Evolutionary conservation across 441 rosid genomes (phyloP), one percentile per base, ranked within the genome.

Genomic region (Isatis lusitanica): DNA sequence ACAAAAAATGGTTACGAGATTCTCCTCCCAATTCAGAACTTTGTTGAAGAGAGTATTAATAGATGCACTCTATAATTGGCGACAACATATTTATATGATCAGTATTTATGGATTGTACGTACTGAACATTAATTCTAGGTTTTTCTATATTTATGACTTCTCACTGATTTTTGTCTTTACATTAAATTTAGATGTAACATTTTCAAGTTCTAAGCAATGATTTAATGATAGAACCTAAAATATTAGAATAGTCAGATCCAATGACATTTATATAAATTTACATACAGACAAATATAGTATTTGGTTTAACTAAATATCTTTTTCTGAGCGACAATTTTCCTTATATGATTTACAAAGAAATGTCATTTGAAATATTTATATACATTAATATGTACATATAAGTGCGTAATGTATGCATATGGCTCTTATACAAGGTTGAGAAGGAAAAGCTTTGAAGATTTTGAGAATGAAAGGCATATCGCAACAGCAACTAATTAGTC

Each of bases 21-120:
- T 63, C 28, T 53, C 39, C 16, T 72, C 9, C 46, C 76, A 10
- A 4, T 55, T 48, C 64, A 72, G 21, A 48, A 55, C 18, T 43
- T 40, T 62, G 44, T 62, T 40, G 40, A 65, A 18, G 44, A 31
- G 68, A 65, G 13, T 52, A 52, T 52, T 66, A 36, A 39, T 51
- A 38, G 47, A 21, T 24, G 18, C 56, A 64, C 18, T 12, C 65
- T 55, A 42, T 72, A 18, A 62, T 30, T 62, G 63, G 55, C 46
- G 53, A 62, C 69, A 60, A 4, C 67, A 60, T 51, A 17, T 46
- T 46, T 44, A 33, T 30, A 46, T 59, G 74, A 50, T 48, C 50
- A 59, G 15, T 47, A 43, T 60, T 1, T 24, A 47, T 59, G 39
- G 67, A 13, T 24, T 44, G 40, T 26, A 44, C 68, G 40, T 26